Percentiles rank a stretch among this genome's conserved stretches.
Conservation (phyloP, 176 grass and related monocot genomes). For the Cenchrus americanus region DNA sequence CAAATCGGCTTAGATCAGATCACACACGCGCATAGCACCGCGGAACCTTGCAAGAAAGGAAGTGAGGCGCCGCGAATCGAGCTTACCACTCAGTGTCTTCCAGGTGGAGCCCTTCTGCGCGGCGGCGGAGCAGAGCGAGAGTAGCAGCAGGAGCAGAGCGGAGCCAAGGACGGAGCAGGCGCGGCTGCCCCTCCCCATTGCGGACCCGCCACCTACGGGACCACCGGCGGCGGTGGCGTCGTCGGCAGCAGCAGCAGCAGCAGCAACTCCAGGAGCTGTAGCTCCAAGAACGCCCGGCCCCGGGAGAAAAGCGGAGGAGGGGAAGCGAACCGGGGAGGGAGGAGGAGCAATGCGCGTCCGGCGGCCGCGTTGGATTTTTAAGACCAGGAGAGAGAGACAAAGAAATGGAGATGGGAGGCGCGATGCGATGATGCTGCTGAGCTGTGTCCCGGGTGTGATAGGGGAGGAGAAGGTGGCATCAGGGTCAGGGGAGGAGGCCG, state of each 20-base stretch:
- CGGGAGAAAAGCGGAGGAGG: neutral
- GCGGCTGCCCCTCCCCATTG: conserved; percentile 59
- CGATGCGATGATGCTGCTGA: conserved; percentile 44
- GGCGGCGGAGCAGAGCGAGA: conserved; percentile 29
- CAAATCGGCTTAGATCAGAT: conserved; percentile 55
- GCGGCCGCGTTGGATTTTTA: conserved; percentile 50
- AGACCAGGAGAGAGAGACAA: conserved; percentile 40
- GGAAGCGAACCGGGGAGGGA: conserved; percentile 10
- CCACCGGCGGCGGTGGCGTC: conserved; percentile 9
- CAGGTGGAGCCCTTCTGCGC: conserved; percentile 61
- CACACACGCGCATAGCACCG: neutral
- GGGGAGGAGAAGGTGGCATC: conserved; percentile 46
- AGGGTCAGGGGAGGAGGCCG: neutral
- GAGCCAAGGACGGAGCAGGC: conserved; percentile 47
- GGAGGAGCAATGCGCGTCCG: conserved; percentile 52
- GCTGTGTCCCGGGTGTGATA: conserved; percentile 40
- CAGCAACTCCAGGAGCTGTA: neutral
- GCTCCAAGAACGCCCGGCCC: conserved; percentile 39
- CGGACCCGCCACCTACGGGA: conserved; percentile 12
- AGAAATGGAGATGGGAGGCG: conserved; percentile 34
- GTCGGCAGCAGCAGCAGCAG: conserved; percentile 24
- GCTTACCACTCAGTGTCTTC: conserved; percentile 62
- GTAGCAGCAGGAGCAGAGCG: conserved; percentile 41
- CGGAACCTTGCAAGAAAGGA: neutral
- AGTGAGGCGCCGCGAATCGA: neutral